These are phyloP conservation scores for Trichoderma endophyticum DNA, from an alignment of 2,329 filamentous ascomycete genomes.

Conservation along the genomic window DNA sequence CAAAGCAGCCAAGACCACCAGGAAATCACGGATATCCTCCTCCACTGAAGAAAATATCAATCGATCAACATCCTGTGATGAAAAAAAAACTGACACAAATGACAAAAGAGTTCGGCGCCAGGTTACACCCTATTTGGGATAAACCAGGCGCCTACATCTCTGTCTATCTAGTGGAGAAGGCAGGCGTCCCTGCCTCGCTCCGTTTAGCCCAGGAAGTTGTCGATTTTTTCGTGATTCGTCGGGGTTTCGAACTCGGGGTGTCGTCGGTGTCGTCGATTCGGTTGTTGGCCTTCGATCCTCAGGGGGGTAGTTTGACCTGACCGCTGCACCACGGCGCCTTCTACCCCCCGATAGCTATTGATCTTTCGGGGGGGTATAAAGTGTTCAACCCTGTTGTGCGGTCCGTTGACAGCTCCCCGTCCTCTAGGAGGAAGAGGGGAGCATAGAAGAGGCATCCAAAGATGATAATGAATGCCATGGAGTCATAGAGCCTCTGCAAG, in stretches of 20 bases:
- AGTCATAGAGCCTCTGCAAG: neutral
- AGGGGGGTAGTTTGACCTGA: constrained; percentile 29
- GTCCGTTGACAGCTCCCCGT: neutral
- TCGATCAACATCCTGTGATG: neutral
- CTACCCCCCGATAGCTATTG: neutral
- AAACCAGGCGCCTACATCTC: constrained; percentile 28
- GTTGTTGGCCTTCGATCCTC: neutral
- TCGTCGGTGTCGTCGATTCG: constrained; percentile 4
- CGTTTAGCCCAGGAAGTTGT: neutral
- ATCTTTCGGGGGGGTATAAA: neutral
- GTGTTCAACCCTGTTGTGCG: neutral
- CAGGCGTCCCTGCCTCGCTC: neutral
- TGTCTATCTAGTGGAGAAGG: constrained; percentile 6
- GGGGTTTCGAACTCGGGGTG: constrained; percentile 2
- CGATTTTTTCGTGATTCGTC: neutral
- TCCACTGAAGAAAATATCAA: neutral
- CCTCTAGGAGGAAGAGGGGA: neutral
- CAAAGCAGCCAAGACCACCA: neutral
- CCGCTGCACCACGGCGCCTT: constrained; percentile 16
- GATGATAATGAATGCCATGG: neutral
- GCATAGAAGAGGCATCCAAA: neutral
- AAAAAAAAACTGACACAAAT: neutral
- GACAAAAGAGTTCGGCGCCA: constrained; percentile 31
- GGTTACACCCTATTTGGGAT: neutral
- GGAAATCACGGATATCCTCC: neutral